phyloP scores from a whole-genome alignment of 2,329 filamentous ascomycete genomes.

The Fusarium luffae region DNA sequence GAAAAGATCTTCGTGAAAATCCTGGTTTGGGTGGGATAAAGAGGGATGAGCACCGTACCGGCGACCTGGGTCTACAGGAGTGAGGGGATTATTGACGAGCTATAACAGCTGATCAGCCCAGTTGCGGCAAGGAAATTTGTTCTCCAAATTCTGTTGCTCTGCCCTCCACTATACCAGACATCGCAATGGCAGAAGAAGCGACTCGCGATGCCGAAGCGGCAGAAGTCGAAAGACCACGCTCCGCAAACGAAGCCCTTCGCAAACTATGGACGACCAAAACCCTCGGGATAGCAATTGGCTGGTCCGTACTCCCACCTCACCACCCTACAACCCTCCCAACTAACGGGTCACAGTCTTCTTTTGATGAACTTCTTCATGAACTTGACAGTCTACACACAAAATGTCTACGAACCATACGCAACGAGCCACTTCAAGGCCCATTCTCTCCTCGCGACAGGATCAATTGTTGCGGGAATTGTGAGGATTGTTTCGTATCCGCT shows the following conservation, averaged over 20 bases:
- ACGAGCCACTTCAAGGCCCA: conserved; percentile 35
- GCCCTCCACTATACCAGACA: too few relatives aligned
- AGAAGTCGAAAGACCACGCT: neutral
- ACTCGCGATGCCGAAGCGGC: neutral
- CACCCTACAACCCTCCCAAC: too few relatives aligned
- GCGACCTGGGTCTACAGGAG: too few relatives aligned
- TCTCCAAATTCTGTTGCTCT: neutral
- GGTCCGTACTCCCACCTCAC: neutral
- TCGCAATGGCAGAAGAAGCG: conserved; percentile 1
- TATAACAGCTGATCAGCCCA: too few relatives aligned
- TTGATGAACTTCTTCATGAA: conserved; percentile 42
- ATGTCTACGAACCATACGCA: conserved; percentile 36
- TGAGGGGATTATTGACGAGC: neutral
- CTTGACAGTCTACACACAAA: conserved; percentile 32
- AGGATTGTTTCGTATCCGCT: conserved; percentile 30
- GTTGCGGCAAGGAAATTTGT: too few relatives aligned
- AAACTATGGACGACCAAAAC: conserved; percentile 25
- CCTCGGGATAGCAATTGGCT: conserved; percentile 22
- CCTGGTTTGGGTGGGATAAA: too few relatives aligned
- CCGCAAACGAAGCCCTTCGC: conserved; percentile 26
- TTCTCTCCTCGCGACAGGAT: conserved; percentile 19
- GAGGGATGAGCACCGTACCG: conserved; percentile 15
- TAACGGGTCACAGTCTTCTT: too few relatives aligned
- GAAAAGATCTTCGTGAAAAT: conserved; percentile 22
- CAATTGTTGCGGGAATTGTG: conserved; percentile 33